Conservation (phyloP, 768 basidiomycete genomes). For the Tricholoma bakamatsutake region DNA sequence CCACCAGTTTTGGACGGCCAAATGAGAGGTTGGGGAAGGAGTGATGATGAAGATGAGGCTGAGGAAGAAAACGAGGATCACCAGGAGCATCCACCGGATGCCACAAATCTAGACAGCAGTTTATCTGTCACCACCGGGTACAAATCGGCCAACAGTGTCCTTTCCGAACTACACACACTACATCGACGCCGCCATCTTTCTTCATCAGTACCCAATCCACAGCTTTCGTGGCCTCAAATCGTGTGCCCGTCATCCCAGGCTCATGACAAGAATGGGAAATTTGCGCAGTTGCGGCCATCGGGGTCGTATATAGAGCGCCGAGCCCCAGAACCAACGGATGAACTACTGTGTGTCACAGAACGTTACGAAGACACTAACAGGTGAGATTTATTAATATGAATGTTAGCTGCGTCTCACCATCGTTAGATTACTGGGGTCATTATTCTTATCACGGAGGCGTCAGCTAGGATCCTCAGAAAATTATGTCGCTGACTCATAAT, state of each 20-base stretch:
- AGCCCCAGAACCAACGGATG: conserved; percentile 18
- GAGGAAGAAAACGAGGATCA: conserved; percentile 23
- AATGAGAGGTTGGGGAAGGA: conserved; percentile 39
- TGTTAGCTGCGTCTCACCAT: background rate
- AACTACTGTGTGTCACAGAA: conserved; percentile 44
- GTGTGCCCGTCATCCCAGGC: background rate
- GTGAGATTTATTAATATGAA: conserved; percentile 27
- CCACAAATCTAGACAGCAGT: conserved; percentile 16
- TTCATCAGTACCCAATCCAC: conserved; percentile 15
- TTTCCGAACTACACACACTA: conserved; percentile 66
- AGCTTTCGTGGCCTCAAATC: background rate
- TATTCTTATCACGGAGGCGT: conserved; percentile 59
- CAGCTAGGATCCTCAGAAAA: conserved; percentile 17
- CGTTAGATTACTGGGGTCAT: conserved; percentile 52
- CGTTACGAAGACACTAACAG: conserved; percentile 63
- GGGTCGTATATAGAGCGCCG: too few species aligned
- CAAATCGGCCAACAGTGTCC: conserved; percentile 54
- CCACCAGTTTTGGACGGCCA: conserved; percentile 51
- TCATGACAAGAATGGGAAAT: background rate
- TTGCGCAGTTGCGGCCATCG: background rate
- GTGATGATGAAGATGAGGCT: conserved; percentile 27
- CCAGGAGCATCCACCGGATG: conserved; percentile 15
- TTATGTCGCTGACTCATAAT: background rate
- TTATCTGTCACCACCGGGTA: conserved; percentile 36
- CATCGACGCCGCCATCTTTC: conserved; percentile 59